phyloP scores from a whole-genome alignment of 179 eudicot genomes.

The Gypsophila paniculata region DNA sequence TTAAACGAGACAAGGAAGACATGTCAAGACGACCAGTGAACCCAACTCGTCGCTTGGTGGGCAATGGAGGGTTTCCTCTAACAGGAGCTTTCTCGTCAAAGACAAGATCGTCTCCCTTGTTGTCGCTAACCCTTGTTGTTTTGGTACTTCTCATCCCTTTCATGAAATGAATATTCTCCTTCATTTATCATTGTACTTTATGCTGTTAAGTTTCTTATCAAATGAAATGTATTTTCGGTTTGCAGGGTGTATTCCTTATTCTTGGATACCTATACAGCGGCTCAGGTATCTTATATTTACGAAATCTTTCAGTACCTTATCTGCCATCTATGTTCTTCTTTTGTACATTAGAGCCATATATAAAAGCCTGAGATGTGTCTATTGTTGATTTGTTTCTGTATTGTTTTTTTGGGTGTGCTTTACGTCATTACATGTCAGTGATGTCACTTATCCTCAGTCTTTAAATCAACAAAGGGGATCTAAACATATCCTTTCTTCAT shows the following conservation, averaged over 20 bases:
- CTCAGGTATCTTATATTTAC: constrained; percentile 40
- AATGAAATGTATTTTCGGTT: constrained; percentile 15
- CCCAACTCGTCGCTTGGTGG: constrained; percentile 59
- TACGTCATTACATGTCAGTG: background rate
- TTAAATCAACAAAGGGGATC: background rate
- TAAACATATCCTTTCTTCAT: background rate
- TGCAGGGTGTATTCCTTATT: constrained; percentile 68
- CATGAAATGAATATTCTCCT: background rate
- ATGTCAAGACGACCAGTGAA: constrained; percentile 83
- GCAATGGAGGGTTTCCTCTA: constrained; percentile 60
- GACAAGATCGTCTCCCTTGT: constrained; percentile 65
- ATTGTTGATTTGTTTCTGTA: background rate
- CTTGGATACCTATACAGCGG: constrained; percentile 60
- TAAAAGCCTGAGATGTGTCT: background rate
- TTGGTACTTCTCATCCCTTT: constrained; percentile 46
- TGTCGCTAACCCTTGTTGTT: constrained; percentile 57
- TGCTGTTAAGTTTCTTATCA: constrained; percentile 8
- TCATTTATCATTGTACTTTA: background rate
- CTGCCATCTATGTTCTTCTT: background rate
- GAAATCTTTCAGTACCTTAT: background rate
- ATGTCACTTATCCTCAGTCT: too few relatives aligned
- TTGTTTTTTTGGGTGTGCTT: background rate
- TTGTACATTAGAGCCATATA: background rate
- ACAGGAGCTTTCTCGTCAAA: constrained; percentile 67
- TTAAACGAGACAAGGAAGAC: constrained; percentile 18